phyloP scores from a whole-genome alignment of 371 early-diverging fungal species.

The Batkoa obscura region DNA sequence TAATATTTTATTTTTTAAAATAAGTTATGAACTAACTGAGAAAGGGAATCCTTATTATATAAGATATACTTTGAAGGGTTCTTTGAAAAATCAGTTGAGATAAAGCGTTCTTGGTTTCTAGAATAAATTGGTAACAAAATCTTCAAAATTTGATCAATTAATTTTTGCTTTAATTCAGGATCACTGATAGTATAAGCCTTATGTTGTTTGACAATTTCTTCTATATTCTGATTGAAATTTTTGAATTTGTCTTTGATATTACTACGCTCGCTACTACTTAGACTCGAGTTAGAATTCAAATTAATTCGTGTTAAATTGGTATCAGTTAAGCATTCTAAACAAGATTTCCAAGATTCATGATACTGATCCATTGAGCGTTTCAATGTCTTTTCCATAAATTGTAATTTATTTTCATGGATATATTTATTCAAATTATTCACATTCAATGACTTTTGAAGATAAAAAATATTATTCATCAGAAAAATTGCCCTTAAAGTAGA shows the following conservation, averaged over 20 bases:
- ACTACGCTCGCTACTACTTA: conserved; percentile 46
- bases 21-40: too few species aligned
- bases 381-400: conserved; percentile 35
- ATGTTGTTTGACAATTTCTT: conserved; percentile 48
- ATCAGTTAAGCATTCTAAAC: conserved; percentile 50
- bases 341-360: conserved; percentile 53
- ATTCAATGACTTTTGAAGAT: conserved; percentile 36
- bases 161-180: conserved; percentile 41
- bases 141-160: conserved; percentile 49
- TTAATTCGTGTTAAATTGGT: conserved; percentile 31
- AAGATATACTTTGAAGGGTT: conserved; percentile 64
- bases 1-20: too few species aligned
- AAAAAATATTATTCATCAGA: conserved; percentile 63
- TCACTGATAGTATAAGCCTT: conserved; percentile 68
- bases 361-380: conserved; percentile 35
- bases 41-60: conserved; percentile 28
- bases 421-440: conserved; percentile 19
- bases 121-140: conserved; percentile 62
- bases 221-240: conserved; percentile 64
- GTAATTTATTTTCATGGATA: conserved; percentile 16
- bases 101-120: conserved; percentile 48
- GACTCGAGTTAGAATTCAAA: conserved; percentile 7
- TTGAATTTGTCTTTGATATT: conserved; percentile 67
- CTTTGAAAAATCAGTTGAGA: conserved; percentile 47
- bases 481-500: conserved; percentile 50